Evolutionary conservation across 768 basidiomycete species (phyloP), one percentile per base, ranked within the genome.

Genomic region (Saitozyma podzolica): DNA sequence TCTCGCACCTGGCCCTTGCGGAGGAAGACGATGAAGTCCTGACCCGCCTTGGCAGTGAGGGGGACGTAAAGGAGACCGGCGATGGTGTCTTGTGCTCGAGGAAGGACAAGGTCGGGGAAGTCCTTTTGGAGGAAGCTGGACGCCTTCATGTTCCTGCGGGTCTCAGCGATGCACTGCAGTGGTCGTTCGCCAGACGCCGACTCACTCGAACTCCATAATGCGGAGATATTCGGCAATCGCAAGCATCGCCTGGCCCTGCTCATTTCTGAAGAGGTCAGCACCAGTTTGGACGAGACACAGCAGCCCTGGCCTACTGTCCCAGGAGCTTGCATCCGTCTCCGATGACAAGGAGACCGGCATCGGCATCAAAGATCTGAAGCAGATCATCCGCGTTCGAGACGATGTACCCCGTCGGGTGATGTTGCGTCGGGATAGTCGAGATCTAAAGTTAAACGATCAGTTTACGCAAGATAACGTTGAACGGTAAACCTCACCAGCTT

Each of bases 381-480:
- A 91, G 81, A 73, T 92, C 90, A 68, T 91, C 87, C 0, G 89
- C 86, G 70, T 89, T 88, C 58, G 88, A 88, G 17, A 91, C 86
- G 63, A 90, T 88, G 76, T 89, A 89, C 0, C 89, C 89, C 9
- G 86, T 85, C 13, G 89, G 86, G 73, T 89, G 88, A 45, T 83
- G 80, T 51, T 87, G 85, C 1, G 86, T 85, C 3, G 86, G 83
- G 63, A 88, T 82, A 16, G 87, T 87, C 67, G 88, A 90, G 77
- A 89, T 86, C 89, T 90, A 14, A 50, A 58, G 20, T 45, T n/a
- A 50, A n/a, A n/a, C n/a, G n/a, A n/a, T n/a, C n/a, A n/a, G n/a
- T n/a, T n/a, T n/a, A n/a, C n/a, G n/a, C n/a, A n/a, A n/a, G n/a
- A n/a, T n/a, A n/a, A n/a, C n/a, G n/a, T n/a, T n/a, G n/a, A n/a